These are phyloP conservation scores for Castanea mollissima DNA, from an alignment of 306 rosid genomes.

Conservation along the genomic window DNA sequence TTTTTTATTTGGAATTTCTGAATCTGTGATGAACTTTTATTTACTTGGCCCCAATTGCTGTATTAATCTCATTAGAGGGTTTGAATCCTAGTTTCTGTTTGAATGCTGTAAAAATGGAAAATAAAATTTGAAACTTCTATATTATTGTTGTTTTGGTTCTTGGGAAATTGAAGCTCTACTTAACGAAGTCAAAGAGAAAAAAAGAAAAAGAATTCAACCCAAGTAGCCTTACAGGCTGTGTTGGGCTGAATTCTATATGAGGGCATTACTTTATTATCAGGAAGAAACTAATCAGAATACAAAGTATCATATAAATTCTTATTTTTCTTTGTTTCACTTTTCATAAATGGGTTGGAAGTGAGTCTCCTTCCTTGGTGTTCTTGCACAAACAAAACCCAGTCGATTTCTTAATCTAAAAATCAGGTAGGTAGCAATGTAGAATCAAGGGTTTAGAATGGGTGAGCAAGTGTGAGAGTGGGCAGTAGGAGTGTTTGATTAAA, in stretches of 20 bases:
- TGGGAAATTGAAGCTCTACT: not conserved
- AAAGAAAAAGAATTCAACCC: not conserved
- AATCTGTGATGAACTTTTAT: not conserved
- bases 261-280: not conserved
- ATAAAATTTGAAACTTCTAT: not conserved
- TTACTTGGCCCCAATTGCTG: not conserved
- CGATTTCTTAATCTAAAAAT: no score
- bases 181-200: not conserved
- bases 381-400: no score
- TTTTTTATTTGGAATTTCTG: not conserved
- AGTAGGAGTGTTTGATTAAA: no score
- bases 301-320: not conserved
- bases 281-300: not conserved
- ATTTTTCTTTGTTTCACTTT: not conserved
- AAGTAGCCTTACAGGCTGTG: not conserved
- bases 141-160: not conserved
- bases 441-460: no score
- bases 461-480: no score
- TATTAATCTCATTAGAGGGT: not conserved
- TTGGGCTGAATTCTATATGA: not conserved
- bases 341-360: constrained; percentile 24
- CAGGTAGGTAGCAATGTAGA: no score
- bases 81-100: not conserved
- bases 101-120: not conserved
- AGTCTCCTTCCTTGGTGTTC: no score